Conservation (phyloP, 176 grass and related monocot species). For the Avena insularis region DNA sequence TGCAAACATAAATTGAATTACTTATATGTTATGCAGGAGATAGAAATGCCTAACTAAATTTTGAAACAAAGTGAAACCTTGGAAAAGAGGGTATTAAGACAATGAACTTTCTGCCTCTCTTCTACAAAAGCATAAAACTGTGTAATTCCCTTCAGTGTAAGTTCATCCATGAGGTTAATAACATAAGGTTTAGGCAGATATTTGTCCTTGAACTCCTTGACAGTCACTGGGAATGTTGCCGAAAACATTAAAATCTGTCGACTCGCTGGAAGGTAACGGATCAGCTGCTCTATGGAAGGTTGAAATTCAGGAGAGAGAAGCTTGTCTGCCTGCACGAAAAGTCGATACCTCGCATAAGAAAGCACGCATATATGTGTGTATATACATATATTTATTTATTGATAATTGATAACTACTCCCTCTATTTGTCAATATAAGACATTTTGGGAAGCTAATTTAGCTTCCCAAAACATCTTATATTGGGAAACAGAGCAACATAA, state of each 20-base stretch:
- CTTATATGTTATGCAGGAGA: slow-evolving; percentile 5
- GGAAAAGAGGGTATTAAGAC: slow-evolving; percentile 95
- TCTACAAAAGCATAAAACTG: slow-evolving; percentile 97
- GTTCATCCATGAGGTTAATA: slow-evolving; percentile 98
- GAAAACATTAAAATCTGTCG: slow-evolving; percentile 94
- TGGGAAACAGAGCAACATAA: too few relatives aligned
- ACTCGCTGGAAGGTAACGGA: slow-evolving; percentile 68
- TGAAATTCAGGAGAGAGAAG: slow-evolving; percentile 93
- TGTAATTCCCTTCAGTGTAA: slow-evolving; percentile 96
- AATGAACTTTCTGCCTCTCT: slow-evolving; percentile 98
- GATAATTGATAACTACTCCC: background rate
- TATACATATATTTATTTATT: background rate
- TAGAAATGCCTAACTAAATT: slow-evolving; percentile 26
- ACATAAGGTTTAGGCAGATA: slow-evolving; percentile 89
- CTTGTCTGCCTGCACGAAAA: slow-evolving; percentile 76
- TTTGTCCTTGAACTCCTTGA: slow-evolving; percentile 92
- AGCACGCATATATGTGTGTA: background rate
- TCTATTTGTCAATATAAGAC: too few relatives aligned
- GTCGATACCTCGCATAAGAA: background rate
- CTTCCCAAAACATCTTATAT: too few relatives aligned
- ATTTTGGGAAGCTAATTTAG: too few relatives aligned
- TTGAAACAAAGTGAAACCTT: slow-evolving; percentile 65
- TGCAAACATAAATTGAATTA: slow-evolving; percentile 40
- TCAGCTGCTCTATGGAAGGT: slow-evolving; percentile 80
- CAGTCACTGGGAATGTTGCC: slow-evolving; percentile 97